A percentile compares a stretch with the other conserved stretches of the same genome.
These are phyloP conservation scores for Rhizopus microsporus DNA, from an alignment of 371 early-diverging fungal species.

Conservation along the genomic window DNA sequence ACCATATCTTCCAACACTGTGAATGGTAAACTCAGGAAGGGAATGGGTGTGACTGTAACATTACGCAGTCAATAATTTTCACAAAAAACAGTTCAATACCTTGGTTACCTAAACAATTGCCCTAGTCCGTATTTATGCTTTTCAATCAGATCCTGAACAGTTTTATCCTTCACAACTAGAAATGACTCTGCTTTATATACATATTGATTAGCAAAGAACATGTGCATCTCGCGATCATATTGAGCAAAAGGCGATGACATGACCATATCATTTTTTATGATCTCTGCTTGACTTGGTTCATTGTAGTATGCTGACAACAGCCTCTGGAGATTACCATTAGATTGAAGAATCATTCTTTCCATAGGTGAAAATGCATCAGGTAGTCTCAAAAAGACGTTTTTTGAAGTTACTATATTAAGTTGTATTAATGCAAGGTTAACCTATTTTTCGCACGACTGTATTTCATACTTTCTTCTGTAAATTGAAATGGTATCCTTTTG, in stretches of 20 bases:
- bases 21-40: constrained; percentile 44
- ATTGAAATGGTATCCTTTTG: constrained; percentile 37
- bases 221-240: constrained; percentile 41
- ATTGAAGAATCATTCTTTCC: constrained; percentile 48
- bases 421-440: neutral
- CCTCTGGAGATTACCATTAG: constrained; percentile 47
- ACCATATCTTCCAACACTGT: constrained; percentile 45
- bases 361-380: constrained; percentile 43
- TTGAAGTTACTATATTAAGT: constrained; percentile 35
- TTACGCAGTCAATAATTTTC: constrained; percentile 1
- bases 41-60: constrained; percentile 34
- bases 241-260: constrained; percentile 13
- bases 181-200: constrained; percentile 49
- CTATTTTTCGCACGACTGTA: neutral
- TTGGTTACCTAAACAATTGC: constrained; percentile 46
- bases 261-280: constrained; percentile 32
- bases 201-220: constrained; percentile 43
- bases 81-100: constrained; percentile 1
- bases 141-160: constrained; percentile 35
- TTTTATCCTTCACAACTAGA: constrained; percentile 36
- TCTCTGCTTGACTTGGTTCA: constrained; percentile 43
- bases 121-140: constrained; percentile 52
- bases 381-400: constrained; percentile 40
- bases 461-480: constrained; percentile 43
- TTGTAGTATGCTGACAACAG: constrained; percentile 50